These are phyloP conservation scores for Aureobasidium subglaciale DNA, from an alignment of 2,329 filamentous ascomycete species.

Conservation along the genomic window DNA sequence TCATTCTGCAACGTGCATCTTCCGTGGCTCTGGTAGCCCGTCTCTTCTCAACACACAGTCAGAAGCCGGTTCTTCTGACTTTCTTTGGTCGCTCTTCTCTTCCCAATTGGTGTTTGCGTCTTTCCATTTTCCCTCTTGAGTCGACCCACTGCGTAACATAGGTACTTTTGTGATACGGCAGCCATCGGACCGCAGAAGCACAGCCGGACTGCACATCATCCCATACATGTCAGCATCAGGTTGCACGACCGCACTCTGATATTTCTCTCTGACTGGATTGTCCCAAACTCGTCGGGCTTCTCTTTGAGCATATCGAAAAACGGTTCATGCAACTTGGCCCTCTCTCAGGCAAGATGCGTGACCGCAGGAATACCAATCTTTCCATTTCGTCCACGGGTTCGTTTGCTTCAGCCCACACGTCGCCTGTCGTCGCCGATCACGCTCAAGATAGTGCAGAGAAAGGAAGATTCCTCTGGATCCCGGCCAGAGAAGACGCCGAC, in stretches of 20 bases:
- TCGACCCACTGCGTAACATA: neutral
- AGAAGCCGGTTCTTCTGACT: constrained; percentile 12
- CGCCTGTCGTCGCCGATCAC: constrained; percentile 45
- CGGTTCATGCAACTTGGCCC: constrained; percentile 10
- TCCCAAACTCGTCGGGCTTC: neutral
- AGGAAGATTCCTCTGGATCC: constrained; percentile 39
- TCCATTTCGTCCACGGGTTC: constrained; percentile 54
- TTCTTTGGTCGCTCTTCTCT: neutral
- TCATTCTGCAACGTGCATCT: constrained; percentile 4
- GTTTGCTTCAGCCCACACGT: constrained; percentile 49
- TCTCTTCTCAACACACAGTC: neutral
- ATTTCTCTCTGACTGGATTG: neutral
- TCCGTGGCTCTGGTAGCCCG: constrained; percentile 12
- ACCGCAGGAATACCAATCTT: constrained; percentile 39
- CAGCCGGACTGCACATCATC: constrained; percentile 4
- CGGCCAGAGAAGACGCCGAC: constrained; percentile 9
- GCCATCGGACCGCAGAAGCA: neutral
- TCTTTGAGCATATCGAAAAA: neutral
- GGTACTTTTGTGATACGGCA: constrained; percentile 1
- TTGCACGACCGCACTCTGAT: constrained; percentile 1
- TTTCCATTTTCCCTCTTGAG: neutral
- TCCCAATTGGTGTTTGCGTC: neutral
- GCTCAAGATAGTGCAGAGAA: constrained; percentile 57
- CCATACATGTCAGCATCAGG: constrained; percentile 8
- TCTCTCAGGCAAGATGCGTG: constrained; percentile 12